These are phyloP conservation scores for Candida frijolesensis DNA, from an alignment of 1,139 yeast genomes.

Conservation along the genomic window DNA sequence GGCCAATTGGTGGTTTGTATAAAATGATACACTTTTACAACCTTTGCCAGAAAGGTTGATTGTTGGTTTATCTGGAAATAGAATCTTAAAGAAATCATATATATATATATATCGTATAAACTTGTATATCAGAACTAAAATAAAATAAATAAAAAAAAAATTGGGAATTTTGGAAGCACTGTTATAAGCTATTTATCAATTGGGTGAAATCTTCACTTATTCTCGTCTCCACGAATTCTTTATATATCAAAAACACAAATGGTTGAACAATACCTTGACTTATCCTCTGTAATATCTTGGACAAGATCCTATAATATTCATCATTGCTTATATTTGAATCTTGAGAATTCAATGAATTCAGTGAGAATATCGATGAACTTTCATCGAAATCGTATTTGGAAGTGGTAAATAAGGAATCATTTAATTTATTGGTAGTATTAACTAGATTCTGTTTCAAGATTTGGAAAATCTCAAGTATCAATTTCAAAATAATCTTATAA, in stretches of 20 bases:
- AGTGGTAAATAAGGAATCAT: slow-evolving; percentile 3
- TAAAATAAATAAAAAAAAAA: too few relatives aligned
- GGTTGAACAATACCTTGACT: slow-evolving; percentile 43
- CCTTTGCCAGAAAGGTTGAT: too few relatives aligned
- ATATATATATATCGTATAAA: not conserved
- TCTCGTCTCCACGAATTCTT: slow-evolving; percentile 33
- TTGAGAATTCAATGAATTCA: slow-evolving; percentile 26
- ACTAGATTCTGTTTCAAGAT: slow-evolving; percentile 24
- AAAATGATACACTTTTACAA: too few relatives aligned
- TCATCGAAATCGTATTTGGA: slow-evolving; percentile 16
- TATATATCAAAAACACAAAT: slow-evolving; percentile 32
- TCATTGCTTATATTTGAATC: slow-evolving; percentile 31
- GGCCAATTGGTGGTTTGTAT: slow-evolving; percentile 35
- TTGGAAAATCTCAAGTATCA: slow-evolving; percentile 33
- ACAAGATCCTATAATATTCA: slow-evolving; percentile 36
- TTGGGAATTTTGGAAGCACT: not conserved
- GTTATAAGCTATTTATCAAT: slow-evolving; percentile 29
- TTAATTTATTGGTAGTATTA: slow-evolving; percentile 9
- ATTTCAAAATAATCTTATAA: slow-evolving; percentile 37
- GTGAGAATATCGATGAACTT: slow-evolving; percentile 40
- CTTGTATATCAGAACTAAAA: slow-evolving; percentile 4
- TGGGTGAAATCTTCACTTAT: slow-evolving; percentile 33
- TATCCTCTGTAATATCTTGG: slow-evolving; percentile 32
- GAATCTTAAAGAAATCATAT: too few relatives aligned
- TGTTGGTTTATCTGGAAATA: too few relatives aligned